Evolutionary conservation across 2,329 filamentous ascomycete genomes (phyloP), one percentile per base, ranked within the genome.

Genomic region (Geoglossum cookeanum): DNA sequence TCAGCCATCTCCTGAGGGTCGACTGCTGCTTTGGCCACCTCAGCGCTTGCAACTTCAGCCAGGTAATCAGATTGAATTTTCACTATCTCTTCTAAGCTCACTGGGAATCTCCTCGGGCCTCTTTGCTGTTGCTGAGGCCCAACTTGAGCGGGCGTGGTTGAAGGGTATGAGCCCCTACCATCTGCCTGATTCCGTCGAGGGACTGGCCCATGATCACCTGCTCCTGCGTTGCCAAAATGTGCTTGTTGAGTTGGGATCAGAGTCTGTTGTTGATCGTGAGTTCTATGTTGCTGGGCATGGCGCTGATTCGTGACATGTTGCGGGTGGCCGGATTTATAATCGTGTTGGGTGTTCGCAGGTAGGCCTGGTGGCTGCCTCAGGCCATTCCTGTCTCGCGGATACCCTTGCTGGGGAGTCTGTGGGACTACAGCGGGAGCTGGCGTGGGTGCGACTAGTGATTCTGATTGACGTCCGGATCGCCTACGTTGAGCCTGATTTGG

Each of bases 401-500:
- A 30, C 7, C 15, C 4, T 30, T 11, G 7, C 30, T 32, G 48
- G 15, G 27, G 11, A 32, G 11, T 13, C 48, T 51, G 48, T 4
- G 13, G 48, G 33, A 11, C 30, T 3, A 35, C n/a, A 9, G 3
- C 49, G 6, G 30, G 8, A 53, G 6, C 15, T 30, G 30, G 6
- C 15, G 30, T 37, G 11, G n/a, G 4, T 32, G n/a, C 8, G 22
- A 9, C 30, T 22, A 78, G 73, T 51, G 82, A 75, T 0, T 77
- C 74, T 17, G 81, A 63, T 61, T 82, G 76, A 3, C 78, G 73
- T 58, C 74, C 80, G 77, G 81, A 79, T 63, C 82, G 78, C 27
- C 80, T 75, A 54, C 80, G 73, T 62, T 83, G 78, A 1, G 80
- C 79, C 64, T 84, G 80, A 59, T 84, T 84, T 2, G 71, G 75